A percentile compares a stretch with the other conserved stretches of the same genome.
phyloP scores from a whole-genome alignment of 1,284 basidiomycete genomes.

The Grifola frondosa region DNA sequence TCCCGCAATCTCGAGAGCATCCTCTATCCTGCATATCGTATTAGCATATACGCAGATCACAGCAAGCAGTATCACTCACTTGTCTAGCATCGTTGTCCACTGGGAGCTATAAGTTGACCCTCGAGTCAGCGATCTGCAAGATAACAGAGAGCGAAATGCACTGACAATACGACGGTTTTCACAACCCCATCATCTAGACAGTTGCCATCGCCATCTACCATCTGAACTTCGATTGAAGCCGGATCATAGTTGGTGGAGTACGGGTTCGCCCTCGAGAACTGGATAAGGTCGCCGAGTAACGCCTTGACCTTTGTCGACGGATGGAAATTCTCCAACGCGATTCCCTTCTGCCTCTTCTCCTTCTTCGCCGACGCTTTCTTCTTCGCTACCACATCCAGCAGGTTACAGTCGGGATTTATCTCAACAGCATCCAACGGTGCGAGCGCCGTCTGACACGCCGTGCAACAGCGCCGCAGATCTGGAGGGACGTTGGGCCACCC shows the following conservation, averaged over 20 bases:
- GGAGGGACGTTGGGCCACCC: conserved; percentile 73
- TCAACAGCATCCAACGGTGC: conserved; percentile 72
- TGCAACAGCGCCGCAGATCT: conserved; percentile 64
- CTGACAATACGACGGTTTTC: conserved; percentile 93
- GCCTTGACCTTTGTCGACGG: conserved; percentile 86
- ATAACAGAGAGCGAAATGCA: conserved; percentile 20
- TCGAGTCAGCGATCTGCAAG: conserved; percentile 6
- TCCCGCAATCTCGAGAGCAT: conserved; percentile 77
- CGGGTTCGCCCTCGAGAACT: conserved; percentile 77
- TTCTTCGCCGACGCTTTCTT: conserved; percentile 70
- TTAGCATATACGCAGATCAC: conserved; percentile 1
- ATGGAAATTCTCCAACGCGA: conserved; percentile 57
- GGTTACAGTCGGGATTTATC: conserved; percentile 56
- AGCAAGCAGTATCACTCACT: conserved; percentile 46
- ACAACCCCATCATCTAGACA: conserved; percentile 63
- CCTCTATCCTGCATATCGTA: conserved; percentile 65
- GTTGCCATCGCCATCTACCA: conserved; percentile 74
- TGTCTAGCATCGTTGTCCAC: conserved; percentile 96
- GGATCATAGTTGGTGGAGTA: conserved; percentile 86
- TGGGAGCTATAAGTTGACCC: conserved; percentile 63
- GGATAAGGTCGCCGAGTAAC: conserved; percentile 72
- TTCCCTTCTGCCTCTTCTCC: conserved; percentile 67
- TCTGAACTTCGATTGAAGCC: conserved; percentile 64
- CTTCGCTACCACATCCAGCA: conserved; percentile 35
- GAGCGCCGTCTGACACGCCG: conserved; percentile 71